Evolutionary conservation across 805 yeast species (phyloP).

Genomic region (Candida stauntonica): DNA sequence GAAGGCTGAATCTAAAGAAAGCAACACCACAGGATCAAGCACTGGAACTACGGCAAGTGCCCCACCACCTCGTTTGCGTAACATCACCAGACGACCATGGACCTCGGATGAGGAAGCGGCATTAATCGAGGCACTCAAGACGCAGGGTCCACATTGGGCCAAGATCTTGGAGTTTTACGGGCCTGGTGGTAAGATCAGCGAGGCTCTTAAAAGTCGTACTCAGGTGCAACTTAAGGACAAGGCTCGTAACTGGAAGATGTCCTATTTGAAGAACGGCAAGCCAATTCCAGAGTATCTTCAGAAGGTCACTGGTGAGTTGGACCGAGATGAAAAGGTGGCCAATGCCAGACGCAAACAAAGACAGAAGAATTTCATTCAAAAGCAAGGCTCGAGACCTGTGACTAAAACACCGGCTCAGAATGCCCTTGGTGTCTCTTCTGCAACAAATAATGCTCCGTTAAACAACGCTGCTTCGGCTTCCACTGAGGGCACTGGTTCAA

Average conservation of each 20-base stretch:
- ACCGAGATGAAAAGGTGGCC: constrained; percentile 44
- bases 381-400: constrained; percentile 6
- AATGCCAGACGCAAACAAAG: constrained; percentile 26
- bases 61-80: constrained; percentile 23
- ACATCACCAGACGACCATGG: constrained; percentile 67
- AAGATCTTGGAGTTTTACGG: constrained; percentile 88
- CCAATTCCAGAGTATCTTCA: constrained; percentile 76
- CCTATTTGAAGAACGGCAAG: constrained; percentile 67
- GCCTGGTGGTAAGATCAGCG: constrained; percentile 85
- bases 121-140: constrained; percentile 69
- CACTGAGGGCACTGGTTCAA: background rate
- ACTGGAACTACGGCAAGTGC: constrained; percentile 14
- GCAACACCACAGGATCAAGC: background rate
- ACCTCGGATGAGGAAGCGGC: constrained; percentile 85
- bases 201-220: constrained; percentile 78
- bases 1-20: constrained; percentile 1
- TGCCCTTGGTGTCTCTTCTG: too few relatives aligned
- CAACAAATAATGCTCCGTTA: too few relatives aligned
- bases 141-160: constrained; percentile 91
- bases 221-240: constrained; percentile 94
- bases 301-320: constrained; percentile 85
- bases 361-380: constrained; percentile 8
- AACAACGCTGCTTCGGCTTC: too few relatives aligned
- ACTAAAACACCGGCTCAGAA: background rate
- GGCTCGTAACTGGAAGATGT: constrained; percentile 93